phyloP scores from a whole-genome alignment of 805 yeast genomes.

The Metschnikowia cerradonensis region DNA sequence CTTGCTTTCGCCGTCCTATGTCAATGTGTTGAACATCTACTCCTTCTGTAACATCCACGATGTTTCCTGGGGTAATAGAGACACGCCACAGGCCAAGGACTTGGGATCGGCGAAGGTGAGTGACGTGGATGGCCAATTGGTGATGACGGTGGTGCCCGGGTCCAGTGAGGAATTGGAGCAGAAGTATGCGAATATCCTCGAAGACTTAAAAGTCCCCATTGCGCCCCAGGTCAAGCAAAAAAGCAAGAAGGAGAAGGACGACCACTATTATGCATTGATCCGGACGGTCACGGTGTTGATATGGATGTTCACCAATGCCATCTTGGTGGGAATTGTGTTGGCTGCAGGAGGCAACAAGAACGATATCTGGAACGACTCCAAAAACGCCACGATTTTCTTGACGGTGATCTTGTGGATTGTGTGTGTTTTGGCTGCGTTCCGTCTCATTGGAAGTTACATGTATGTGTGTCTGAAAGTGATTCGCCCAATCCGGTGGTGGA shows the following conservation, averaged over 20 bases:
- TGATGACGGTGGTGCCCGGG: conserved; percentile 54
- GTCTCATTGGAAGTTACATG: conserved; percentile 70
- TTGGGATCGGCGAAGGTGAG: conserved; percentile 78
- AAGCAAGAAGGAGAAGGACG: conserved; percentile 38
- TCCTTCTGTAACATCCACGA: conserved; percentile 96
- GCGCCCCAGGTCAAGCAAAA: conserved; percentile 14
- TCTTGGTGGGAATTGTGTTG: conserved; percentile 75
- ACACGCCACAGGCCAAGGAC: conserved; percentile 61
- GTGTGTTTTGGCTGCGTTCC: conserved; percentile 80
- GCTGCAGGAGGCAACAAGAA: conserved; percentile 75
- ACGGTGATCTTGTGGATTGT: conserved; percentile 90
- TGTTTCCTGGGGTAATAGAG: conserved; percentile 97
- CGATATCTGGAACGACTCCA: conserved; percentile 25
- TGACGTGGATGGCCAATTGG: conserved; percentile 35
- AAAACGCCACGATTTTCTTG: conserved; percentile 63
- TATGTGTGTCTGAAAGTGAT: conserved; percentile 45
- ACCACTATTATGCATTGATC: conserved; percentile 83
- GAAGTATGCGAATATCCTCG: conserved; percentile 62
- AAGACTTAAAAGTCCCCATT: conserved; percentile 46
- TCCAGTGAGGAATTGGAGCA: conserved; percentile 72
- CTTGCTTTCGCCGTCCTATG: conserved; percentile 80
- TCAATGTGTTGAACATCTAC: conserved; percentile 87
- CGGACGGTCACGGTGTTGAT: conserved; percentile 83
- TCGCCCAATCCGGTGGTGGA: conserved; percentile 40
- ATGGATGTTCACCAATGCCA: conserved; percentile 87